These are phyloP conservation scores for Quercus bicolor DNA, from an alignment of 306 rosid genomes.

Conservation along the genomic window DNA sequence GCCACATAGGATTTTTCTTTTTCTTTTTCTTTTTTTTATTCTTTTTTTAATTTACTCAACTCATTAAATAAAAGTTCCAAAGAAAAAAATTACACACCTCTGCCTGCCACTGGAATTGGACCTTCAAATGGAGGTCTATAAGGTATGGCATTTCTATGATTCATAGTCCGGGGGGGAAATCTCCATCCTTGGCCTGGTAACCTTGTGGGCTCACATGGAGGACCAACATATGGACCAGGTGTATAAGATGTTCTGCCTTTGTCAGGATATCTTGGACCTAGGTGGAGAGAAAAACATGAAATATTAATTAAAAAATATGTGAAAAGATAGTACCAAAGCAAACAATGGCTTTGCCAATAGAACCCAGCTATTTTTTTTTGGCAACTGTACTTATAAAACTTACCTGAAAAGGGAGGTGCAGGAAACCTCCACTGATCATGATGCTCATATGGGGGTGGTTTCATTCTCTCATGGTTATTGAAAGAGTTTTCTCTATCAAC, in stretches of 20 bases:
- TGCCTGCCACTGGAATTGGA: constrained; percentile 60
- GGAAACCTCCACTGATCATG: constrained; percentile 69
- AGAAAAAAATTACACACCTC: constrained; percentile 42
- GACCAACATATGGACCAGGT: constrained; percentile 56
- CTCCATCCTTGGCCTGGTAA: constrained; percentile 72
- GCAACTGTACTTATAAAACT: neutral
- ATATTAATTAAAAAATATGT: constrained; percentile 2
- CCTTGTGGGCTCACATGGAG: constrained; percentile 71
- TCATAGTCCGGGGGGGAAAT: constrained; percentile 63
- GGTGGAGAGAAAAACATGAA: constrained; percentile 11
- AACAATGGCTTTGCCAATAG: constrained; percentile 1
- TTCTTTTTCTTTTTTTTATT: neutral
- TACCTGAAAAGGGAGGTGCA: constrained; percentile 59
- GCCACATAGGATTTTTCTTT: neutral
- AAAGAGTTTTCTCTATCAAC: constrained; percentile 71
- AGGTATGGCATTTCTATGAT: constrained; percentile 60
- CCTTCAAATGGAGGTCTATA: constrained; percentile 79
- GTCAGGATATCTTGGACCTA: constrained; percentile 69
- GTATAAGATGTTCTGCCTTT: constrained; percentile 40
- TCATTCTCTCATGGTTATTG: constrained; percentile 81
- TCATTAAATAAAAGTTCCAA: neutral
- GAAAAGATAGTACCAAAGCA: constrained; percentile 1
- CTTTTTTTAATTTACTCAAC: neutral
- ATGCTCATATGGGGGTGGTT: constrained; percentile 59
- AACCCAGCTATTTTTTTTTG: neutral